Evolutionary conservation across 2,329 filamentous ascomycete species (phyloP), one percentile per base, ranked within the genome.

Genomic region (Coniella vitis): DNA sequence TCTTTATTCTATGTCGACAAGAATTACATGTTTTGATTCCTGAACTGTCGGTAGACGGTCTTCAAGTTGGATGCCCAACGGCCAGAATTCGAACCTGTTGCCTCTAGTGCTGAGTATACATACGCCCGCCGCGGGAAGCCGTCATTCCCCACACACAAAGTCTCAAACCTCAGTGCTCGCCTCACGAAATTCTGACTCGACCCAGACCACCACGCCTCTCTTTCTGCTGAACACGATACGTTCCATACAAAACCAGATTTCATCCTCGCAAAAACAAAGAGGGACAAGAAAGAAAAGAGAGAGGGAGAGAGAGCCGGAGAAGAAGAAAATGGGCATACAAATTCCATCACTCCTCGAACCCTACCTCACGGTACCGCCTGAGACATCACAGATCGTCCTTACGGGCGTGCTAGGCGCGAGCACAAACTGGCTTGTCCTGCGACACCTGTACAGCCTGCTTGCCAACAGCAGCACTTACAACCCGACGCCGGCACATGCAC

Each of bases 321-420:
- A 12, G 2, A 29, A 21, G 10, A 21, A 22, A 8, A 53, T 54
- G 53, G 48, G 45, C 19, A 38, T 52, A 16, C 51, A 48, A 53
- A 75, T 80, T 51, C 84, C 86, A 3, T 72, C 78, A 48, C 74
- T 84, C 3, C 71, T 89, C 13, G 76, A 85, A 58, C 74, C 81
- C 7, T 84, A 84, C 63, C 71, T 86, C 44, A 60, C 67, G 40
- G 71, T 83, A 1, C 80, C 80, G 4, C 67, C 72, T 5, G 73
- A 79, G 56, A 68, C 74, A 14, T 79, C 81, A 32, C 74, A 89
- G 35, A 70, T 80, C 17, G 73, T 90, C 12, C 67, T 90, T 46
- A 89, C 85, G 14, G 79, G 78, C 54, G 81, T 88, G 25, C 71
- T 84, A 12, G 79, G 79, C 40, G 78, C 80, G 16, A 77, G 72